Conservation (phyloP, 106 monocot species). For the Xerophyta viscosa region DNA sequence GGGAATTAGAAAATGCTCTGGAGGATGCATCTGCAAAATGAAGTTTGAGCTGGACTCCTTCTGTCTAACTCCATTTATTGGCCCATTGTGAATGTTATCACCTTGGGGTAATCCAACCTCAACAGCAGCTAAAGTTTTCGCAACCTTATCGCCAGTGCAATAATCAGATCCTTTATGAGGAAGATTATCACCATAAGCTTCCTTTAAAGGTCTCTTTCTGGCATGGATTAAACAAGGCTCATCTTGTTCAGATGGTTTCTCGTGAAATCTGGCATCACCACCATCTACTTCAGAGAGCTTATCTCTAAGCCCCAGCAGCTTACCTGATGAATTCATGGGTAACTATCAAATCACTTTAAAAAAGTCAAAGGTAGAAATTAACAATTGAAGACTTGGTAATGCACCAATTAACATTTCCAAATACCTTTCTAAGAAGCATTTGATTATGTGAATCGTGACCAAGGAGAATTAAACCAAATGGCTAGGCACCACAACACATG, state of each 20-base stretch:
- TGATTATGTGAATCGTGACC: too few relatives aligned
- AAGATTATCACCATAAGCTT: constrained; percentile 11
- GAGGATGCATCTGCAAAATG: constrained; percentile 5
- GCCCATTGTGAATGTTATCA: neutral
- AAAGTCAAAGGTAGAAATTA: too few relatives aligned
- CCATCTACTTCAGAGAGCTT: constrained; percentile 15
- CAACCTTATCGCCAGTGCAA: neutral
- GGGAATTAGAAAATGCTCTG: constrained; percentile 3
- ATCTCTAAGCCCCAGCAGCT: constrained; percentile 1
- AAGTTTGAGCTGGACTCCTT: neutral
- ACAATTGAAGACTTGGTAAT: too few relatives aligned
- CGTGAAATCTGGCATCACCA: neutral
- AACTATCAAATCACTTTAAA: too few relatives aligned
- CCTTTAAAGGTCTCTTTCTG: constrained; percentile 7
- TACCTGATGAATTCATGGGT: too few relatives aligned
- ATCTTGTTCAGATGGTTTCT: constrained; percentile 13
- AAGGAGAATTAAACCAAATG: too few relatives aligned
- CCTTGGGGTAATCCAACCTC: neutral
- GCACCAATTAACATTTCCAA: too few relatives aligned
- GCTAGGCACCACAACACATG: too few relatives aligned
- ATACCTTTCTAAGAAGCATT: too few relatives aligned
- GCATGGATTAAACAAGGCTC: neutral
- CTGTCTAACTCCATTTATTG: too few relatives aligned
- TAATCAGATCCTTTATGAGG: constrained; percentile 1
- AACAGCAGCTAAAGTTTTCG: neutral